phyloP scores from a whole-genome alignment of 768 basidiomycete genomes.

The Rubroboletus satanas region DNA sequence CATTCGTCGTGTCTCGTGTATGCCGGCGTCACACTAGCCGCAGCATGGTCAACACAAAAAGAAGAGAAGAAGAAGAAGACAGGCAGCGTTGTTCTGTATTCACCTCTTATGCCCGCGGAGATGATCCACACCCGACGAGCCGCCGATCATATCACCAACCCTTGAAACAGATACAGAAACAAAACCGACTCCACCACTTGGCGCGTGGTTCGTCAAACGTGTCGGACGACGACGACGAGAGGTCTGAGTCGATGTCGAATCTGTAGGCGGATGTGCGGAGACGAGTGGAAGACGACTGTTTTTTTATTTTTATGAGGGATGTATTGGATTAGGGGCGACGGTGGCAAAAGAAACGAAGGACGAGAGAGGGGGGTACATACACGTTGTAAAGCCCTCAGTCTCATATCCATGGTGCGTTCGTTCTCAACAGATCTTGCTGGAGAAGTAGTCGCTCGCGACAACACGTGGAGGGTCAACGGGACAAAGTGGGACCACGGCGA shows the following conservation, averaged over 20 bases:
- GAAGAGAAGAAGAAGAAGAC: not conserved
- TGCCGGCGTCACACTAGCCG: not conserved
- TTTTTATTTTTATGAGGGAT: not conserved
- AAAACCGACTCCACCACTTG: slow-evolving; percentile 21
- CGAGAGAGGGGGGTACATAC: slow-evolving; percentile 1
- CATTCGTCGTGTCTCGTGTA: not conserved
- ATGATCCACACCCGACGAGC: slow-evolving; percentile 2
- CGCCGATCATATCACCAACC: slow-evolving; percentile 17
- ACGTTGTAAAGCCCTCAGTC: slow-evolving; percentile 5
- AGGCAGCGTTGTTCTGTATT: too few relatives aligned
- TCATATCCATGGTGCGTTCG: slow-evolving; percentile 6
- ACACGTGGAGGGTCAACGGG: not conserved
- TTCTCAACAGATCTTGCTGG: not conserved
- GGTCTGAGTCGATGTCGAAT: slow-evolving; percentile 24
- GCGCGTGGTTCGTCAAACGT: slow-evolving; percentile 19
- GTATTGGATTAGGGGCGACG: not conserved
- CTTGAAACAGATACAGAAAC: slow-evolving; percentile 22
- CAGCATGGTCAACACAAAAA: not conserved
- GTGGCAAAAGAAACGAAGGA: not conserved
- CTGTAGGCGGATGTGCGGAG: slow-evolving; percentile 12
- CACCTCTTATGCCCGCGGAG: slow-evolving; percentile 15
- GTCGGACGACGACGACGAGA: slow-evolving; percentile 24
- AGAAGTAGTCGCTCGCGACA: not conserved
- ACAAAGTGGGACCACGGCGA: not conserved
- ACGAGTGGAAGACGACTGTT: slow-evolving; percentile 7